A percentile compares a stretch with the other conserved stretches of the same genome.
Conservation (phyloP, 2,329 filamentous ascomycete species). For the Zasmidium angulare region DNA sequence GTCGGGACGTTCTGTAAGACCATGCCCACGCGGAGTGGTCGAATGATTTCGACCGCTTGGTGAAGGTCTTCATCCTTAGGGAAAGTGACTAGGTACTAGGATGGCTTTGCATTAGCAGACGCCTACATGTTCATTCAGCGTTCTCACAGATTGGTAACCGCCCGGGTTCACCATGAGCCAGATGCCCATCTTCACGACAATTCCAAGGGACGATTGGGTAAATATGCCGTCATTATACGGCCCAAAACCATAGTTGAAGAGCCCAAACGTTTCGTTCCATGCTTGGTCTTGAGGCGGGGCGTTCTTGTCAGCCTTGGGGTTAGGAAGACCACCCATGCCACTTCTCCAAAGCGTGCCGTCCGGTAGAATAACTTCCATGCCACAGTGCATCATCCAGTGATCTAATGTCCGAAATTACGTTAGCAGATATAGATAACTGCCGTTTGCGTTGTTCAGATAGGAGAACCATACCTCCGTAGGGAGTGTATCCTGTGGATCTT, state of each 20-base stretch:
- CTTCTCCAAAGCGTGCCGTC: slow-evolving; percentile 41
- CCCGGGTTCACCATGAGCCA: slow-evolving; percentile 54
- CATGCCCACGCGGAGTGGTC: slow-evolving; percentile 43
- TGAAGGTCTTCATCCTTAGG: slow-evolving; percentile 51
- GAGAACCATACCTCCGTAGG: slow-evolving; percentile 28
- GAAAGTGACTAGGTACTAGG: slow-evolving; percentile 46
- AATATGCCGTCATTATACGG: slow-evolving; percentile 40
- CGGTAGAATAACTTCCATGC: slow-evolving; percentile 46
- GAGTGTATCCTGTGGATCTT: slow-evolving; percentile 33
- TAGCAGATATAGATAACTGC: too few species aligned
- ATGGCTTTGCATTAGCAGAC: too few species aligned
- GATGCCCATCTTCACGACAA: slow-evolving; percentile 53
- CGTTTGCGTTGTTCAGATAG: too few species aligned
- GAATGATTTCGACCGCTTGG: slow-evolving; percentile 50
- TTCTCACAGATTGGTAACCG: neutral
- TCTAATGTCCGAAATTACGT: slow-evolving; percentile 20
- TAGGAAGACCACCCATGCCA: slow-evolving; percentile 43
- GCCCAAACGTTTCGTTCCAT: slow-evolving; percentile 25
- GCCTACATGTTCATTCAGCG: too few species aligned
- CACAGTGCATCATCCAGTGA: slow-evolving; percentile 48
- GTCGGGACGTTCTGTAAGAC: slow-evolving; percentile 52
- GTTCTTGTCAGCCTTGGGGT: slow-evolving; percentile 24
- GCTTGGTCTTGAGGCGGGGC: slow-evolving; percentile 23
- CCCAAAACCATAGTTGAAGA: slow-evolving; percentile 39
- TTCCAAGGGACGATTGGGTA: slow-evolving; percentile 38